Conservation (phyloP, 176 grass and related monocot species). For the Themeda triandra region DNA sequence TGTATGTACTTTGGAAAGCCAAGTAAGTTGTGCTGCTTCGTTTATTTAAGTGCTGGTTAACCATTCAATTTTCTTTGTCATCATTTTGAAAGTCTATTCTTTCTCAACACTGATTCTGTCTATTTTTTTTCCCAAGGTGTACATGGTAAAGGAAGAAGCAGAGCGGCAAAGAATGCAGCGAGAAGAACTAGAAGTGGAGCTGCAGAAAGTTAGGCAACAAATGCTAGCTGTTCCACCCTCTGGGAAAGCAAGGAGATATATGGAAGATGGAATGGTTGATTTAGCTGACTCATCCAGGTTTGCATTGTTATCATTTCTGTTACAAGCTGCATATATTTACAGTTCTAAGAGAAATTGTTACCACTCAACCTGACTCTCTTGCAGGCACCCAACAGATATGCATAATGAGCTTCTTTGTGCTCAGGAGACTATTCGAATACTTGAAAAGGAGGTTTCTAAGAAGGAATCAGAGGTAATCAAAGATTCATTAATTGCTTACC, state of each 20-base stretch:
- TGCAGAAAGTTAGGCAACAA: conserved; percentile 76
- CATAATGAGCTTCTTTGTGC: conserved; percentile 44
- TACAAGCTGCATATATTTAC: conserved; percentile 7
- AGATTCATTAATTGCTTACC: background rate
- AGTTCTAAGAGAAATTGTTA: background rate
- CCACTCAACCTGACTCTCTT: background rate
- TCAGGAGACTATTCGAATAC: conserved; percentile 61
- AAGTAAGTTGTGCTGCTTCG: conserved; percentile 45
- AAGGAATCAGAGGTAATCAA: conserved; percentile 76
- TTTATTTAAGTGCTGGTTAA: conserved; percentile 9
- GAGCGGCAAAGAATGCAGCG: conserved; percentile 66
- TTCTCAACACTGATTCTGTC: background rate
- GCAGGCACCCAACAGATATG: conserved; percentile 28
- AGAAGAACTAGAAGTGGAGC: conserved; percentile 76
- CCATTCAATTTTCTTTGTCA: background rate
- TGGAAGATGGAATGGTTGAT: conserved; percentile 42
- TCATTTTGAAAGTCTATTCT: background rate
- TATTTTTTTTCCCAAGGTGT: conserved; percentile 59
- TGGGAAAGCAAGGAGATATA: conserved; percentile 25
- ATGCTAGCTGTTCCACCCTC: conserved; percentile 47
- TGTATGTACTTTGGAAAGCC: conserved; percentile 75
- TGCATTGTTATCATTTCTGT: conserved; percentile 18
- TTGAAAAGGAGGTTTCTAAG: conserved; percentile 75
- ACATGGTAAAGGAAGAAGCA: conserved; percentile 76
- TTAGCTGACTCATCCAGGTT: conserved; percentile 41